Evolutionary conservation across 176 grass and related monocot species (phyloP), one percentile per base, ranked within the genome.

Genomic region (Oryza nivara): DNA sequence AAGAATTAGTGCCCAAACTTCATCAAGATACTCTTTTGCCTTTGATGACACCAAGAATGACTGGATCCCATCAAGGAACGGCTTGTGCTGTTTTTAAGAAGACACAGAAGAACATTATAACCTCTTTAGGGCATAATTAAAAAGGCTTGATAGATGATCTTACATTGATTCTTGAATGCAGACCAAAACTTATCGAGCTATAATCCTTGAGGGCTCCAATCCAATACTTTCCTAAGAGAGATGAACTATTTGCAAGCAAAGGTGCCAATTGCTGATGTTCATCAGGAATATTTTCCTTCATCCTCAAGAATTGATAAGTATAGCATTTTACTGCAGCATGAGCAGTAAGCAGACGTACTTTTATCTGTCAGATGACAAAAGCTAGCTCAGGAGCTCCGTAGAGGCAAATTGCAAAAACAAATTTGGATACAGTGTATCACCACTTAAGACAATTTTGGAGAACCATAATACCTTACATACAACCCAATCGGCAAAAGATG

Each of bases 401-500:
- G 20, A 19, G 73, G 22, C 45, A 80, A 49, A 83, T 81, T 64
- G 43, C 45, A 85, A 93, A 91, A 60, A 87, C 30, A 86, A 84
- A 89, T 71, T 25, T 26, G 22, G 61, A 75, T 54, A 35, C 45
- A 9, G 52, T 80, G 22, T 70, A 75, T 80, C 19, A 69, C 52
- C 61, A 63, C 65, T 82, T 66, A 73, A 45, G 20, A 20, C 15
- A 81, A 73, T 41, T 26, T 38, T 76, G 67, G 44, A 80, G 58
- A 86, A 79, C 15, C 75, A 11, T 65, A 73, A 81, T 93, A 98
- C 95, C 95, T 98, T 98, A 84, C 96, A 98, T 72, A 94, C 96
- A 86, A 98, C 89, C 96, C 96, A 98, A 77, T 98, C 96, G 64
- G 96, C 91, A 82, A 98, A 98, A 87, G 96, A 98, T 81, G 93